These are phyloP conservation scores for Golubevia sp. DNA, from an alignment of 1,284 basidiomycete genomes.

Conservation along the genomic window DNA sequence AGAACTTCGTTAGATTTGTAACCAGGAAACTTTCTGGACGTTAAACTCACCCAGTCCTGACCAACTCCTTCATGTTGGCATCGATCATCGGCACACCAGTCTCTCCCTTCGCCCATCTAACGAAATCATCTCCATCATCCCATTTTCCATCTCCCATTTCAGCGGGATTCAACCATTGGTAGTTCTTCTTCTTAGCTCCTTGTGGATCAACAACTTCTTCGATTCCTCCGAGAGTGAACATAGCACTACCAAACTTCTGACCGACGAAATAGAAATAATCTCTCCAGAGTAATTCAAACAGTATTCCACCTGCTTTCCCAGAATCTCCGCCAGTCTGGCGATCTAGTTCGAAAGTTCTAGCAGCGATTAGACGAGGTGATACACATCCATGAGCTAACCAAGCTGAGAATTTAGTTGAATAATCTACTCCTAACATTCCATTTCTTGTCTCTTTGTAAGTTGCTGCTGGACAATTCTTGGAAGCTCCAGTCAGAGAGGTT, in stretches of 20 bases:
- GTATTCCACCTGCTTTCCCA: constrained; percentile 33
- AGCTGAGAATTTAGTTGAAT: constrained; percentile 45
- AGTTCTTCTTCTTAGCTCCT: constrained; percentile 21
- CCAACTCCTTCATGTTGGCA: constrained; percentile 45
- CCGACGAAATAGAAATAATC: constrained; percentile 64
- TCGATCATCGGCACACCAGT: constrained; percentile 51
- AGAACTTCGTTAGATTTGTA: not conserved
- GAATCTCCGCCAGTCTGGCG: not conserved
- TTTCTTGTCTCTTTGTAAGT: constrained; percentile 46
- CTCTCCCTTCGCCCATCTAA: constrained; percentile 25
- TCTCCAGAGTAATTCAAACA: constrained; percentile 50
- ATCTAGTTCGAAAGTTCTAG: constrained; percentile 30
- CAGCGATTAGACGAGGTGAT: constrained; percentile 36
- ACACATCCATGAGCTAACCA: constrained; percentile 39
- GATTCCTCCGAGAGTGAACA: constrained; percentile 42
- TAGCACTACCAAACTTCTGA: constrained; percentile 32
- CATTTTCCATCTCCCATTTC: constrained; percentile 8
- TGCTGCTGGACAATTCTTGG: constrained; percentile 14
- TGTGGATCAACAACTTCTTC: constrained; percentile 28
- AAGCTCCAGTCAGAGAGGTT: not conserved
- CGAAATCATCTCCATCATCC: constrained; percentile 26
- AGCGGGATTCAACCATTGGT: constrained; percentile 28
- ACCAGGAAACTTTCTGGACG: not conserved
- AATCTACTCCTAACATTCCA: constrained; percentile 36
- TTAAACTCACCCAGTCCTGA: constrained; percentile 35